A percentile compares a stretch with the other conserved stretches of the same genome.
Evolutionary conservation across 805 yeast species (phyloP).

Genomic region (Candida nemodendra): DNA sequence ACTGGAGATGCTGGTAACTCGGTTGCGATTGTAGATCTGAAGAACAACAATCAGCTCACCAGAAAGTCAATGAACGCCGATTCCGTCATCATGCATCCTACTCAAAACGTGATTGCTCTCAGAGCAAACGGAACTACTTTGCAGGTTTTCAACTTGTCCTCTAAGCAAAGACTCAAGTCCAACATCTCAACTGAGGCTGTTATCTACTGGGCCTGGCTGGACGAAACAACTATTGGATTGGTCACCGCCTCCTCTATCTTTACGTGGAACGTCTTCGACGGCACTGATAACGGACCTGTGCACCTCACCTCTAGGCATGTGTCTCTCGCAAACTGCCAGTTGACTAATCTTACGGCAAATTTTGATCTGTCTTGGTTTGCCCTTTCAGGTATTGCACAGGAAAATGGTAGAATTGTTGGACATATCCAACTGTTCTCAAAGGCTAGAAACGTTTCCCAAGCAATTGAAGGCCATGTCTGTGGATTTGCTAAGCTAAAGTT

Average conservation of each 20-base stretch:
- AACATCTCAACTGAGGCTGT: constrained; percentile 85
- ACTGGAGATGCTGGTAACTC: constrained; percentile 64
- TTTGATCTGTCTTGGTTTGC: constrained; percentile 88
- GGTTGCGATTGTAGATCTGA: constrained; percentile 90
- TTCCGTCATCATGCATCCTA: constrained; percentile 94
- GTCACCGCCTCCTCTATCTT: constrained; percentile 75
- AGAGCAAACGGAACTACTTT: constrained; percentile 96
- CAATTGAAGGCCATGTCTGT: constrained; percentile 97
- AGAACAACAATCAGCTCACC: constrained; percentile 72
- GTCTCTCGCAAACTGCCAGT: constrained; percentile 74
- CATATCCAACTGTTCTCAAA: constrained; percentile 90
- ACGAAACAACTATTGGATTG: constrained; percentile 70
- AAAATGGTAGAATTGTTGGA: constrained; percentile 91
- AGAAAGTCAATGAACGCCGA: constrained; percentile 97
- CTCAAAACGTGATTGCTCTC: constrained; percentile 82
- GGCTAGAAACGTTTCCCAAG: constrained; percentile 89
- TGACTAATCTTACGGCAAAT: constrained; percentile 86
- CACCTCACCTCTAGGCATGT: constrained; percentile 82
- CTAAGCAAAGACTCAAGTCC: constrained; percentile 87
- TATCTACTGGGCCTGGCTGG: constrained; percentile 94
- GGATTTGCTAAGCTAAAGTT: constrained; percentile 75
- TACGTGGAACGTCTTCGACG: constrained; percentile 83
- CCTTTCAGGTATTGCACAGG: constrained; percentile 91
- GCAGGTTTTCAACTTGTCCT: constrained; percentile 86
- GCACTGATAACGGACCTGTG: constrained; percentile 77